Evolutionary conservation across 306 rosid genomes (phyloP).

Genomic region (Acmispon strigosus): DNA sequence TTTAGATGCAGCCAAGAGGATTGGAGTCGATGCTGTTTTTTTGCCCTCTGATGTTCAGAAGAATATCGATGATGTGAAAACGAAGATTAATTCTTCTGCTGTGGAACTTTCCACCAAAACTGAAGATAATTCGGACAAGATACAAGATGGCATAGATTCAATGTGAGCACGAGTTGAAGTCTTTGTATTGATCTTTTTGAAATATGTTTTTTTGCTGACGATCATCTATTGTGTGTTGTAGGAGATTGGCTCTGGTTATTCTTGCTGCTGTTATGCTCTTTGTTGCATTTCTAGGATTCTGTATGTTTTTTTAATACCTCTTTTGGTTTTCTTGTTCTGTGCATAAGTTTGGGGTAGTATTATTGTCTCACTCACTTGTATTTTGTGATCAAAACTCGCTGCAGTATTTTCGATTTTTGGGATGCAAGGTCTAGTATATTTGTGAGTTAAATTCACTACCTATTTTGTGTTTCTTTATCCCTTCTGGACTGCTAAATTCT

Average conservation of each 20-base stretch:
- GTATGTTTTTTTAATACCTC: constrained; percentile 33
- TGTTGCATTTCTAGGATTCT: constrained; percentile 66
- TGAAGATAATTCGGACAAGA: constrained; percentile 24
- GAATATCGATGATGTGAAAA: constrained; percentile 18
- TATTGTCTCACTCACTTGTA: background rate
- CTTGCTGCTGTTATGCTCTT: constrained; percentile 76
- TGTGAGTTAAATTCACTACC: constrained; percentile 45
- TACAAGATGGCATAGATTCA: constrained; percentile 24
- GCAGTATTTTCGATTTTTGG: constrained; percentile 83
- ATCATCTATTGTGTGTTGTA: constrained; percentile 17
- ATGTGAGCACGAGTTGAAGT: constrained; percentile 19
- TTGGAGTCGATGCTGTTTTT: constrained; percentile 38
- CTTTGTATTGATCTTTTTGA: background rate
- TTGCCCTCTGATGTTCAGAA: constrained; percentile 37
- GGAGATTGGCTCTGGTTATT: constrained; percentile 71
- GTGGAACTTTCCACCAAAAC: constrained; percentile 26
- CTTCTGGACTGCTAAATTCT: background rate
- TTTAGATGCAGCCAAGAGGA: constrained; percentile 39
- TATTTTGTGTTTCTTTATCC: background rate
- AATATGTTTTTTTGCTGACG: background rate
- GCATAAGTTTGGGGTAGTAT: background rate
- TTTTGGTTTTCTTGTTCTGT: background rate
- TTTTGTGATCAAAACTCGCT: background rate
- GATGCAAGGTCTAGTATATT: constrained; percentile 64
- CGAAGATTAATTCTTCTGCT: constrained; percentile 30